Percentiles rank a stretch among this genome's conserved stretches.
phyloP scores from a whole-genome alignment of 805 yeast species.

The Nakazawaea pomicola region DNA sequence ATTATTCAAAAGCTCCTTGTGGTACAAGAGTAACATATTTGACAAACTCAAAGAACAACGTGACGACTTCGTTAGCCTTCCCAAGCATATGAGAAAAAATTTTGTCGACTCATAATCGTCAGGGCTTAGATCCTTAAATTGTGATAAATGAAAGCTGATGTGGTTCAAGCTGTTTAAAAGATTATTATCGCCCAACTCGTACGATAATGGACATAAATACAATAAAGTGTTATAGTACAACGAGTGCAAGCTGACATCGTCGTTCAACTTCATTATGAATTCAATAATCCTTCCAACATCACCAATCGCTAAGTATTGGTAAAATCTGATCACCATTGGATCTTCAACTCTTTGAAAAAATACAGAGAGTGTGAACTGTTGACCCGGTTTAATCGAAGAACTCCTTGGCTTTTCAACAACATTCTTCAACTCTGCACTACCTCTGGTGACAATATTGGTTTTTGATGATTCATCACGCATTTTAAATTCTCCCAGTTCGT shows the following conservation, averaged over 20 bases:
- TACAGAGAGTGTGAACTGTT: not conserved
- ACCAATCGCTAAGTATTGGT: not conserved
- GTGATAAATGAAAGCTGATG: not conserved
- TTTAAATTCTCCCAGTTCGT: conserved; percentile 4
- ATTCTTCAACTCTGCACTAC: not conserved
- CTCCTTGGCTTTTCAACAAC: not conserved
- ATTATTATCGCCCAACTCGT: conserved; percentile 6
- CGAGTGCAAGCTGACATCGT: not conserved
- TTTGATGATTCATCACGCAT: not conserved
- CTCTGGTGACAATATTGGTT: not conserved
- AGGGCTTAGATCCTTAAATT: not conserved
- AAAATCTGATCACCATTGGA: not conserved
- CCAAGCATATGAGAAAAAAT: not conserved
- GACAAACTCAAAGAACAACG: conserved; percentile 10
- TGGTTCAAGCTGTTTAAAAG: conserved; percentile 6
- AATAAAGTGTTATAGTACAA: conserved; percentile 1
- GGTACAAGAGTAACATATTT: conserved; percentile 1
- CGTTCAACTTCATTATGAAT: not conserved
- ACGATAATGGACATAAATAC: conserved; percentile 9
- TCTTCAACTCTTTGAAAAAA: not conserved
- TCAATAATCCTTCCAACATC: not conserved
- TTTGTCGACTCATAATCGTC: not conserved
- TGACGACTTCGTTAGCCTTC: conserved; percentile 5
- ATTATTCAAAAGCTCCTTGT: not conserved
- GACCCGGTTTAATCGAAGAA: not conserved